Base-by-base conservation (phyloP, 768 basidiomycete genomes). In the Suillus decipiens region DNA sequence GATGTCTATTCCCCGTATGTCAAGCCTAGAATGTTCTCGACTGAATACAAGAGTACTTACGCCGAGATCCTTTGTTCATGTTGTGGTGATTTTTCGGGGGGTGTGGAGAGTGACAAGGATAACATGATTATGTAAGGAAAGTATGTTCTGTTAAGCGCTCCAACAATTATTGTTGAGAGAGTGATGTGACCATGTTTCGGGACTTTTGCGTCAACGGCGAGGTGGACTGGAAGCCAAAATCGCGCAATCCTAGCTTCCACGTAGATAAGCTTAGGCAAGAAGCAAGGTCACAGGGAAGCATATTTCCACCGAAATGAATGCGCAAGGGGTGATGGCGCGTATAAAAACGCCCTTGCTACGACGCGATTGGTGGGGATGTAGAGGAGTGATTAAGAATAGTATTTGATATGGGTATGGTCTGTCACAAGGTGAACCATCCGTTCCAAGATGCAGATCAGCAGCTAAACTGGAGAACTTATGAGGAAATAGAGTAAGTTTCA, bases 351-450 rank as follows among this genome's bases (percentile, higher is more conserved):
- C 66, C 53, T 64, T 64, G 64, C 41, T n/a, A 47, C 62, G 72
- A 72, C n/a, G 70, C 60, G 58, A 74, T 75, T 73, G 69, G 72
- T 61, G 58, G 63, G 56, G 45, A 53, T 59, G 45, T 24, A 57
- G 37, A 39, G 55, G 55, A 57, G 10, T 28, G 55, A 57, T 57
- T 19, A 11, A 39, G 55, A 39, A 41, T 39, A 15, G 2, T 17
- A 17, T 57, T 57, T 37, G 37, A 17, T 28, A 57, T 17, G 39
- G 10, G 14, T 37, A 14, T 37, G 15, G 55, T 11, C 55, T 39
- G 15, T 39, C 55, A 57, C 55, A 41, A 39, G 55, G 55, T 39
- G 17, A 15, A 17, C 37, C 9, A 15, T 24, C 22, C 37, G 10
- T 24, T 57, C 28, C 14, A 17, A 17, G 22, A 39, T 57, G 37